Evolutionary conservation across 495 filamentous ascomycete species (phyloP).

Genomic region (Penicillium robsamsonii): DNA sequence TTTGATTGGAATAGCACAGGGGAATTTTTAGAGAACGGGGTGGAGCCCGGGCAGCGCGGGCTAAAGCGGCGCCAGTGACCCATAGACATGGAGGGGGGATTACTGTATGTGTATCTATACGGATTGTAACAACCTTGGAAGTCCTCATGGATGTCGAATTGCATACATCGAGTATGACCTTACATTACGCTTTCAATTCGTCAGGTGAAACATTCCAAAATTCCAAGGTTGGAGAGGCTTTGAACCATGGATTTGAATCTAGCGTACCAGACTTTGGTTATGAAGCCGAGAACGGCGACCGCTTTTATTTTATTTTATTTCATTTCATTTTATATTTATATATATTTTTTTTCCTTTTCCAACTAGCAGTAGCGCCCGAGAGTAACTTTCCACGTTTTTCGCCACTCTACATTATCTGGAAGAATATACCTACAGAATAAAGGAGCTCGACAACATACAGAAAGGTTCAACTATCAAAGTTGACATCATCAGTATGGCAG

Average conservation of each 20-base stretch:
- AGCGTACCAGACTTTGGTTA: conserved; percentile 14
- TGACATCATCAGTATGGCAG: conserved; percentile 16
- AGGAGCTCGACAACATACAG: background rate
- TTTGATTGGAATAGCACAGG: conserved; percentile 24
- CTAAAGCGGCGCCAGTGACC: conserved; percentile 39
- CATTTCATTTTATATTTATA: too few relatives aligned
- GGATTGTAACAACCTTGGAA: background rate
- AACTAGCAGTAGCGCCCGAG: conserved; percentile 5
- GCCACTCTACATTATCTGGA: conserved; percentile 6
- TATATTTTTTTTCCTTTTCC: background rate
- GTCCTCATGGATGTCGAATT: background rate
- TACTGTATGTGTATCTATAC: conserved; percentile 6
- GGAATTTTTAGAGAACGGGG: conserved; percentile 22
- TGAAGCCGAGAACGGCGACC: conserved; percentile 16
- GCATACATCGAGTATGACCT: background rate
- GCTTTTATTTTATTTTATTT: conserved; percentile 1
- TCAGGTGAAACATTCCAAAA: background rate
- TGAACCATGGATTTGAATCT: conserved; percentile 9
- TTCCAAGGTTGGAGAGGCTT: background rate
- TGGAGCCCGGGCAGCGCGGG: conserved; percentile 28
- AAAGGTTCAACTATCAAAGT: background rate
- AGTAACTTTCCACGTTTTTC: background rate
- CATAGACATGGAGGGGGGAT: conserved; percentile 42
- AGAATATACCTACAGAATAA: background rate
- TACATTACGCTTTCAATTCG: conserved; percentile 1